A percentile compares a stretch with the other conserved stretches of the same genome.
Evolutionary conservation across 768 basidiomycete species (phyloP).

Genomic region (Pilatotrama ljubarskyi): DNA sequence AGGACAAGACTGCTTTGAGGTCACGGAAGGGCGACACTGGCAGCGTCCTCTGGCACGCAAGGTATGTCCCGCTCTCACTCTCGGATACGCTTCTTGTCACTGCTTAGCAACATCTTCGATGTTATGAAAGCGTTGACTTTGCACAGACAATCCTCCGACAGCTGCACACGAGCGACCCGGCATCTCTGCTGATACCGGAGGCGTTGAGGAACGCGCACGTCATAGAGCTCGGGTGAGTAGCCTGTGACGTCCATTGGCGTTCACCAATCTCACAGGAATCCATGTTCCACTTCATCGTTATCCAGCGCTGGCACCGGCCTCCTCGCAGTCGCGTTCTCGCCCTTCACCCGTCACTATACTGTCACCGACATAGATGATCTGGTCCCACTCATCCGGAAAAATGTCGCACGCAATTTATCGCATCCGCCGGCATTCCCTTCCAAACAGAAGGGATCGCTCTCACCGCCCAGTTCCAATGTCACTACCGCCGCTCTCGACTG

Average conservation of each 20-base stretch:
- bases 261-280: neutral
- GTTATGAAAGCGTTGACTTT: constrained; percentile 59
- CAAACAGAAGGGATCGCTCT: neutral
- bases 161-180: constrained; percentile 39
- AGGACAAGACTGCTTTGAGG: constrained; percentile 75
- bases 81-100: neutral
- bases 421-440: neutral
- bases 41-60: constrained; percentile 83
- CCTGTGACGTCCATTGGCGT: neutral
- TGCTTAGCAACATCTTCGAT: constrained; percentile 1
- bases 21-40: constrained; percentile 82
- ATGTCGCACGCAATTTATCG: constrained; percentile 55
- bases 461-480: constrained; percentile 37
- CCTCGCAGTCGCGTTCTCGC: constrained; percentile 59
- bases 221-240: constrained; percentile 70
- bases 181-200: constrained; percentile 45
- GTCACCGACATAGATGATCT: constrained; percentile 66
- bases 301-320: constrained; percentile 73
- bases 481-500: constrained; percentile 64
- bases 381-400: constrained; percentile 71
- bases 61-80: constrained; percentile 43
- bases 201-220: constrained; percentile 49
- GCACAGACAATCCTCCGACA: constrained; percentile 62
- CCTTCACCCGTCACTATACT: constrained; percentile 63
- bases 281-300: neutral